A percentile compares a stretch with the other conserved stretches of the same genome.
Evolutionary conservation across 768 basidiomycete genomes (phyloP).

Genomic region (Naganishia friedmannii): DNA sequence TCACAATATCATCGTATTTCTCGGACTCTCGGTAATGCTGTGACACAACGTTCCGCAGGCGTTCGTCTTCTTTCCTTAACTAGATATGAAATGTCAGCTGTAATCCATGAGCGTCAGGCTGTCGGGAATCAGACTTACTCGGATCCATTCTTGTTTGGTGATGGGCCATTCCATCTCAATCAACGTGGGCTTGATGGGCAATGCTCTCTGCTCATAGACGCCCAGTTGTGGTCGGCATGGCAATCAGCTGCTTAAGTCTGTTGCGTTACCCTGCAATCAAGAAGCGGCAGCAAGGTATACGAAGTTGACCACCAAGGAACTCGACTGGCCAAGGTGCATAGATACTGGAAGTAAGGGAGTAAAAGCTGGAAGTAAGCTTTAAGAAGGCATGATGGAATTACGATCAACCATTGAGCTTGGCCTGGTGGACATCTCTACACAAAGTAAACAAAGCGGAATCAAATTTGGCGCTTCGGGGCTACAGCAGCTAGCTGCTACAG

Average conservation of each 20-base stretch:
- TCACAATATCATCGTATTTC: conserved; percentile 8
- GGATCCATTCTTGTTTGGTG: neutral
- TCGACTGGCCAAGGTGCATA: too few relatives aligned
- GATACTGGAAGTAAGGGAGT: too few relatives aligned
- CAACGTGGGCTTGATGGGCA: neutral
- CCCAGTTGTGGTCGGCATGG: neutral
- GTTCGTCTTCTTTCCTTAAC: neutral
- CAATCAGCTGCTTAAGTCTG: neutral
- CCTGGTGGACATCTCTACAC: neutral
- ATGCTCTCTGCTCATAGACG: neutral
- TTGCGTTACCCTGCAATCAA: neutral
- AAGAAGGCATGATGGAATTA: neutral
- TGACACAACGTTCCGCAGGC: neutral
- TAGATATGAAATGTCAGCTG: neutral
- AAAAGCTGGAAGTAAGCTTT: too few relatives aligned
- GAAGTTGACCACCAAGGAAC: too few relatives aligned
- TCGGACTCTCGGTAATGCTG: too few relatives aligned
- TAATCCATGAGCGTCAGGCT: neutral
- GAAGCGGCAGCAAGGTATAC: neutral
- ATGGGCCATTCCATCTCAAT: neutral
- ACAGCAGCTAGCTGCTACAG: too few relatives aligned
- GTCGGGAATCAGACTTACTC: neutral
- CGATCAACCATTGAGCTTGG: neutral
- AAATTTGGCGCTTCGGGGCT: neutral
- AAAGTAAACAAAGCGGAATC: conserved; percentile 6